Evolutionary conservation across 192 early-diverging fungal species (phyloP), one percentile per base, ranked within the genome.

Genomic region (Coemansia sp.): DNA sequence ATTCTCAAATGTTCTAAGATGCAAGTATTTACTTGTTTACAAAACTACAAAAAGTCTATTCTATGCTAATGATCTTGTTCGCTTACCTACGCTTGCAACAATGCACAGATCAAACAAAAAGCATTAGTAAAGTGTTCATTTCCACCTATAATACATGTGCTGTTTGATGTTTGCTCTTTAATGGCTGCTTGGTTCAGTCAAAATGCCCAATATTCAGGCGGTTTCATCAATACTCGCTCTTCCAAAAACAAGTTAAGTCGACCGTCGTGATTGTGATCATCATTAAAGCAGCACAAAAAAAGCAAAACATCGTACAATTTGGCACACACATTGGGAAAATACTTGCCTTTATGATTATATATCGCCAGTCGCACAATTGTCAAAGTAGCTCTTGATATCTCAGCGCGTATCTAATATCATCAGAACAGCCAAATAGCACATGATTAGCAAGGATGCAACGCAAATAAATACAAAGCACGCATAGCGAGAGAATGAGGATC

Each of bases 181-280:
- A 38, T 45, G 32, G 38, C 14, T 51, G 45, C 58, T 73, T 63
- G 66, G 64, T 62, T 81, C 78, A 76, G 78, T 57, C 15, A n/a
- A 62, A 46, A 31, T 75, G 74, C 70, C 78, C 73, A 68, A 63
- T 69, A 29, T 75, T 70, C 78, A 73, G 78, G 73, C 78, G 74
- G 48, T 67, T 81, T 81, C 78, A 76, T 69, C 78, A 75, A 58
- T 32, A 65, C 64, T 38, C 48, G 70, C 60, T 81, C 78, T 76
- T 81, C 73, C 74, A 62, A 76, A 75, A 76, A 76, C 78, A 73
- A 65, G 71, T 68, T 82, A 76, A 64, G 79, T 66, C 23, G 79
- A 82, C 79, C 79, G 79, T 82, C 79, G 79, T 82, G 79, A 76
- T 76, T 64, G 50, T 55, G 42, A 58, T 82, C 79, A 82, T 82